Evolutionary conservation across 257 asterid genomes (phyloP).

Genomic region (Verbena officinalis): DNA sequence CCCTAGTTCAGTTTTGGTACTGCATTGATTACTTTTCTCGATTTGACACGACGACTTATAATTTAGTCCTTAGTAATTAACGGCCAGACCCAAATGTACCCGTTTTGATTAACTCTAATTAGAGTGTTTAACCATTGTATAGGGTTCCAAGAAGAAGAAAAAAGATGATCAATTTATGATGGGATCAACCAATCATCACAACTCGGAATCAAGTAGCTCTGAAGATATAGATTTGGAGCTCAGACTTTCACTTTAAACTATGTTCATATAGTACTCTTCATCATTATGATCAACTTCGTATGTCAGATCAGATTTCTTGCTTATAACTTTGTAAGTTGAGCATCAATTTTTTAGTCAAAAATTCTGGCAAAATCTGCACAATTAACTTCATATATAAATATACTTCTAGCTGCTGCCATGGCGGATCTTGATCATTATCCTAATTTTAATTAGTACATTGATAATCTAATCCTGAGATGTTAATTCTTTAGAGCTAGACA

Average conservation of each 20-base stretch:
- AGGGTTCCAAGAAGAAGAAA: slow-evolving; percentile 48
- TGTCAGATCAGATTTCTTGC: slow-evolving; percentile 17
- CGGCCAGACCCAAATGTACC: too few relatives aligned
- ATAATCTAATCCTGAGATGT: too few relatives aligned
- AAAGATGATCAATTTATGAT: slow-evolving; percentile 42
- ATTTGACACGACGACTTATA: too few relatives aligned
- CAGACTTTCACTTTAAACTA: slow-evolving; percentile 48
- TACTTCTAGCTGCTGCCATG: too few relatives aligned
- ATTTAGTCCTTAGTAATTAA: too few relatives aligned
- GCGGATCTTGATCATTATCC: too few relatives aligned
- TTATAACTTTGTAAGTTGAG: slow-evolving; percentile 21
- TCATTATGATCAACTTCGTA: slow-evolving; percentile 1
- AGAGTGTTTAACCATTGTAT: slow-evolving; percentile 16
- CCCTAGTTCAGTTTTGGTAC: too few relatives aligned
- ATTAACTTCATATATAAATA: slow-evolving; percentile 4
- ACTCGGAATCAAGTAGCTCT: slow-evolving; percentile 55
- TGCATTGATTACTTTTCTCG: neutral
- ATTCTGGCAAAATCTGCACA: slow-evolving; percentile 18
- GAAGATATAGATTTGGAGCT: slow-evolving; percentile 94
- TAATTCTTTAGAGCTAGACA: too few relatives aligned
- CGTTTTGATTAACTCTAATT: too few relatives aligned
- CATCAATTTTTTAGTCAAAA: slow-evolving; percentile 8
- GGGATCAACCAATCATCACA: slow-evolving; percentile 48
- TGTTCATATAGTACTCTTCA: neutral
- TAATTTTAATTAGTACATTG: too few relatives aligned